These are phyloP conservation scores for Cytospora piceae DNA, from an alignment of 2,329 filamentous ascomycete genomes.

Conservation along the genomic window DNA sequence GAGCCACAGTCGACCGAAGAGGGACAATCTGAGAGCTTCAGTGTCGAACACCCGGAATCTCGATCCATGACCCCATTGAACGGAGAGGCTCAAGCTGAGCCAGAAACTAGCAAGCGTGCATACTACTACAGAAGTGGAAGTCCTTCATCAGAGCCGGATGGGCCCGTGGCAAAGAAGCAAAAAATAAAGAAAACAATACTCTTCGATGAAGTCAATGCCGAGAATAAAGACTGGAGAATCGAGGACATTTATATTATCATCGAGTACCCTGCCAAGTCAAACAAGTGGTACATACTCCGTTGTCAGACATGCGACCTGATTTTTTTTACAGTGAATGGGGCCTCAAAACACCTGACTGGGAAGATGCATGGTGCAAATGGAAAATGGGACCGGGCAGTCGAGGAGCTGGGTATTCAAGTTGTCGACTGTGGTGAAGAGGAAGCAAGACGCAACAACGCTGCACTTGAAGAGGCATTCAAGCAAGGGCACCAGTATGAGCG, in stretches of 20 bases:
- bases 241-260: not conserved
- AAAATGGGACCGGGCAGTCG: not conserved
- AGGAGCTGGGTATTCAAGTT: not conserved
- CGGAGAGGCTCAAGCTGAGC: not conserved
- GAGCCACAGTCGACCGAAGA: not conserved
- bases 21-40: not conserved
- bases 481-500: not conserved
- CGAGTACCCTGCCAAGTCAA: not conserved
- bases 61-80: not conserved
- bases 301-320: not conserved
- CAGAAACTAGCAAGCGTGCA: not conserved
- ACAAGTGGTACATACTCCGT: not conserved
- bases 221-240: not conserved
- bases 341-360: not conserved
- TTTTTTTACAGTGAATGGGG: not conserved
- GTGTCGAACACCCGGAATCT: not conserved
- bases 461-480: not conserved
- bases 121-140: not conserved
- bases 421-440: not conserved
- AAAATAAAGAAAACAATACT: not conserved
- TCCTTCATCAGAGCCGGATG: not conserved
- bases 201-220: not conserved
- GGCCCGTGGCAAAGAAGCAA: constrained; percentile 1
- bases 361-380: not conserved
- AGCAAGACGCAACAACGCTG: not conserved